Evolutionary conservation across 352 stramenopile genomes (phyloP), one percentile per base, ranked within the genome.

Genomic region (Pythium grandisporangium): DNA sequence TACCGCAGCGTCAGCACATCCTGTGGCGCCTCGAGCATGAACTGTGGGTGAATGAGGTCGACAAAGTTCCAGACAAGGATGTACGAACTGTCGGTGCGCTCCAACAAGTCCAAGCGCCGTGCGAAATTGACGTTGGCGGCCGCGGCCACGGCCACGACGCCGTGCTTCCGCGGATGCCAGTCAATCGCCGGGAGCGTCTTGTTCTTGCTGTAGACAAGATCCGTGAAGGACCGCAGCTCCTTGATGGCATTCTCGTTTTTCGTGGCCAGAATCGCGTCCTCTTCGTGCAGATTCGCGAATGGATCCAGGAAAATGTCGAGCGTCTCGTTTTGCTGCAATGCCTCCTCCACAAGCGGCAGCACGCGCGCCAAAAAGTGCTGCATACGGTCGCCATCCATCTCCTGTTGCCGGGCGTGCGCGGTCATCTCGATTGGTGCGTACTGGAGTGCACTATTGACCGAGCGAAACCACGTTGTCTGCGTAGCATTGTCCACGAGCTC

Each of bases 41-140:
- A 57, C 56, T 96, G 78, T 12, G 89, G 91, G 44, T 95, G 83
- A 34, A 97, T 96, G n/a, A 96, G 66, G 46, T 97, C 84, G 5
- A 80, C 67, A 50, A 97, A 97, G 49, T 97, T 95, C 91, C 89
- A 97, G 30, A 97, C 69, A 23, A 97, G 54, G 26, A 97, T 81
- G 58, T 86, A 96, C 7, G 87, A 93, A 30, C 69, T 89, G 45
- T 95, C 70, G 13, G 80, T 70, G 34, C 75, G 81, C 41, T 84
- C 67, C 14, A 84, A 53, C 26, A 84, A 40, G 25, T 95, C 73
- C 3, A 95, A 68, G 8, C 85, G 75, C 42, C 91, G 69, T 21
- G 86, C 66, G 43, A 95, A 96, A 8, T 61, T 86, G 7, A 92
- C 66, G 34, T 93, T 96, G 8, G 86, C 75, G 8, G 82, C 71